Evolutionary conservation across 257 asterid genomes (phyloP).

Genomic region (Capsicum baccatum): DNA sequence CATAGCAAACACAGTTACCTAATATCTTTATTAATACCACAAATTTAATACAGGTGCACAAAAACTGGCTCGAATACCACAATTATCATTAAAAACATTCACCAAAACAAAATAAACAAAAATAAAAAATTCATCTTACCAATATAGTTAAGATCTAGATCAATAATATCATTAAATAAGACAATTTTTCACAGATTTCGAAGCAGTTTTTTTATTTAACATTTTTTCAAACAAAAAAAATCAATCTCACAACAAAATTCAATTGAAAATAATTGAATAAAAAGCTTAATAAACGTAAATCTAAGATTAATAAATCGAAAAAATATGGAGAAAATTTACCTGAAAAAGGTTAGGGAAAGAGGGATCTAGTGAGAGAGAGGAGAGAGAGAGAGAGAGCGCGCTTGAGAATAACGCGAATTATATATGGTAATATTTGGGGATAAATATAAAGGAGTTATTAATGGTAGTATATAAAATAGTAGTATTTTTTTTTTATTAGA

Average conservation of each 20-base stretch:
- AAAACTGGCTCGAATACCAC: no score
- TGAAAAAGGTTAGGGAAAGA: background rate
- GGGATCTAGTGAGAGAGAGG: conserved; percentile 25
- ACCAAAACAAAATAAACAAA: no score
- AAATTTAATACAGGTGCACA: no score
- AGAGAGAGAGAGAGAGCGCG: background rate
- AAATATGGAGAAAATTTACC: background rate
- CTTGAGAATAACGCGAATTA: background rate
- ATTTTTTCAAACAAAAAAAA: no score
- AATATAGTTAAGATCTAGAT: background rate
- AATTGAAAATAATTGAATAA: background rate
- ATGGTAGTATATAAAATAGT: background rate
- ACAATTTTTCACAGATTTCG: no score
- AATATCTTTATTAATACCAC: no score
- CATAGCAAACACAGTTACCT: no score
- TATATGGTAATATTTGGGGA: background rate
- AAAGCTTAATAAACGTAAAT: background rate
- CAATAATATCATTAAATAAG: no score
- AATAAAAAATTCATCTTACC: no score
- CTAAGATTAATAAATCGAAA: background rate
- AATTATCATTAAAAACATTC: no score
- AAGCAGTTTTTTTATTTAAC: no score
- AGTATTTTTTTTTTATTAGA: background rate
- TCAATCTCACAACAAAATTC: no score
- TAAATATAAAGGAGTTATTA: background rate